phyloP scores from a whole-genome alignment of 192 early-diverging fungal species.

The Gaertneriomyces semiglobifer region DNA sequence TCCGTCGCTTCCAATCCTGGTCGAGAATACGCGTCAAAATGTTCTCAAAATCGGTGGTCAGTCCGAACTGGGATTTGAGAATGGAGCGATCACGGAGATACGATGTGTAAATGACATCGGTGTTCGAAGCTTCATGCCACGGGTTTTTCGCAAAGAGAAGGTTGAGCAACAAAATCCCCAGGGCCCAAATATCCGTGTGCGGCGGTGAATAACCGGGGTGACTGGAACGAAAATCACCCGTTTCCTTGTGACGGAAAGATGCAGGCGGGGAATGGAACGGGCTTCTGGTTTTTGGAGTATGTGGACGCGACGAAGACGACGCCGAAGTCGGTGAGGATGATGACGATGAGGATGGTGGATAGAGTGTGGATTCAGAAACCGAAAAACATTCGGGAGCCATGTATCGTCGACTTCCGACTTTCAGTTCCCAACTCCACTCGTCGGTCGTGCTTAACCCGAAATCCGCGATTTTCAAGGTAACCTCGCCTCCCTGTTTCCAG shows the following conservation, averaged over 20 bases:
- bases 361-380: background rate
- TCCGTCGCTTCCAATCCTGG: slow-evolving; percentile 35
- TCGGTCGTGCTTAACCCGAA: slow-evolving; percentile 91
- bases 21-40: slow-evolving; percentile 73
- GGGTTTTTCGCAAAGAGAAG: slow-evolving; percentile 78
- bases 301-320: too few species aligned
- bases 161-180: slow-evolving; percentile 75
- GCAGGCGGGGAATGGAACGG: too few species aligned
- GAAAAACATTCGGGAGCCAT: slow-evolving; percentile 75
- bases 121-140: slow-evolving; percentile 52
- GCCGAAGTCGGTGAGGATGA: too few species aligned
- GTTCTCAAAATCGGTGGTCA: slow-evolving; percentile 64
- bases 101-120: slow-evolving; percentile 77
- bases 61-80: slow-evolving; percentile 39
- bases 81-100: slow-evolving; percentile 27
- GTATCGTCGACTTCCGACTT: slow-evolving; percentile 87
- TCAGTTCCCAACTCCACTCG: slow-evolving; percentile 71
- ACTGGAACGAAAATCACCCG: background rate
- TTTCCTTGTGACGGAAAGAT: too few species aligned
- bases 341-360: too few species aligned
- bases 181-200: slow-evolving; percentile 72
- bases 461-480: slow-evolving; percentile 74
- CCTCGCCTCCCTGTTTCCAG: background rate
- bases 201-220: slow-evolving; percentile 48
- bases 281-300: too few species aligned